Base-by-base conservation (phyloP, 2,329 filamentous ascomycete genomes). In the Colletotrichum orbiculare region DNA sequence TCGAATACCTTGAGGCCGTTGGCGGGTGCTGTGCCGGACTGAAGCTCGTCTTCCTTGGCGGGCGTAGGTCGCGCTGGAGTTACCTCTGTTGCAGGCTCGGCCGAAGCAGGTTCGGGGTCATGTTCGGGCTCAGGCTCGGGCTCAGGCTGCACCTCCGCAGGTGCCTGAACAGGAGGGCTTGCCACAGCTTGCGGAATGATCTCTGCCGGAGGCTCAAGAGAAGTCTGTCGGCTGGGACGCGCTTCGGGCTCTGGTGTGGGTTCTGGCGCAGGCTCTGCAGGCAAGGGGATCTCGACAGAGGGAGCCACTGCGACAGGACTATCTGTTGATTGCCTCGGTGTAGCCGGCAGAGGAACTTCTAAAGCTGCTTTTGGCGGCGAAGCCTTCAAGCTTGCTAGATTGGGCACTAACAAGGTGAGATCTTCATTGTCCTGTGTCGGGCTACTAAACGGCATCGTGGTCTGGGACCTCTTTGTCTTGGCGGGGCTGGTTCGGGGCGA, bases 1-100 rank as follows among this genome's bases (percentile, higher is more conserved):
- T 90, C 88, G 66, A 88, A 90, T 1, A 90, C 87, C 69, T 87
- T 81, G 12, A 88, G 71, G 2, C 78, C 70, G 48, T 76, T 78
- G 3, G 77, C 74, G 3, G 78, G 75, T 0, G 77, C 75, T 38
- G 6, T 67, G 13, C 46, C 64, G 25, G 71, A 63, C 33, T 62
- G 69, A 8, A 69, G 54, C 4, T 55, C 50, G 11, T 48, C 39
- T 42, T 57, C 67, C 48, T 56, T 35, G 6, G 17, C 15, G 13
- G 49, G 41, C 35, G 42, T 43, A 8, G 60, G 9, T 10, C 46
- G 46, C 4, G 37, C 34, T 38, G 45, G 46, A 39, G 37, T 49
- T 47, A 42, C 38, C 35, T 53, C 53, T 11, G 9, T 25, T 17
- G 52, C 6, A 12, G 5, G 38, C 11, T 10, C 33, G 6, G 17